Conservation (phyloP, 768 basidiomycete genomes). For the Ramaria rubella region DNA sequence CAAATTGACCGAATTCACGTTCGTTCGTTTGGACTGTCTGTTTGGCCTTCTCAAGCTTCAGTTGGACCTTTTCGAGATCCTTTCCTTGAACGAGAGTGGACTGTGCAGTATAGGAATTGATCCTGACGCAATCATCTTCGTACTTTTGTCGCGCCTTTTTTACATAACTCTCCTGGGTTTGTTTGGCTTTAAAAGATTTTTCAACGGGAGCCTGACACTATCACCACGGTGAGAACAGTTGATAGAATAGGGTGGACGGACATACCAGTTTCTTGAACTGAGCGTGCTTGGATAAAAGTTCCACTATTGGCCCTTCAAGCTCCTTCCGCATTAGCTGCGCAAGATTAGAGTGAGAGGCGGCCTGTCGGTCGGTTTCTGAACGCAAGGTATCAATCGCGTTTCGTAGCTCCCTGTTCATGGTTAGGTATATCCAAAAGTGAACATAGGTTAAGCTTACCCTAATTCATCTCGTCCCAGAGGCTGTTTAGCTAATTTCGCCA, state of each 20-base stretch:
- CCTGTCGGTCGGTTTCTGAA: constrained; percentile 79
- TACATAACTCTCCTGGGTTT: constrained; percentile 79
- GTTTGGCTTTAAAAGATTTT: constrained; percentile 86
- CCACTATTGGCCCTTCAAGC: constrained; percentile 56
- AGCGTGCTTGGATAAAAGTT: constrained; percentile 59
- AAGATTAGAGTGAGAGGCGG: constrained; percentile 62
- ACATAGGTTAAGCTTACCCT: constrained; percentile 52
- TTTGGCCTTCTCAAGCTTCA: constrained; percentile 82
- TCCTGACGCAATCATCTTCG: constrained; percentile 84
- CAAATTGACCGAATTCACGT: constrained; percentile 86
- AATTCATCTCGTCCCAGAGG: constrained; percentile 85
- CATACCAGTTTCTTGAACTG: constrained; percentile 61
- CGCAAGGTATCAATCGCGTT: constrained; percentile 74
- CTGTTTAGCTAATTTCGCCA: constrained; percentile 71
- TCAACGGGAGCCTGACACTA: constrained; percentile 66
- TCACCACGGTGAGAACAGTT: not conserved
- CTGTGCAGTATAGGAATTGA: constrained; percentile 92
- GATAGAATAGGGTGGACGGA: not conserved
- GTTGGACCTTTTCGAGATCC: constrained; percentile 83
- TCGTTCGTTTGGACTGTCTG: constrained; percentile 89
- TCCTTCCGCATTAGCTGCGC: constrained; percentile 70
- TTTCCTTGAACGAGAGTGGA: constrained; percentile 86
- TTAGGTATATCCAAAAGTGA: not conserved
- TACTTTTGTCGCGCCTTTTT: constrained; percentile 89
- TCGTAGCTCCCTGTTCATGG: constrained; percentile 60